Percentiles rank a stretch among this genome's conserved stretches.
phyloP scores from a whole-genome alignment of 257 asterid genomes.

The Solanum lycopersicoides region DNA sequence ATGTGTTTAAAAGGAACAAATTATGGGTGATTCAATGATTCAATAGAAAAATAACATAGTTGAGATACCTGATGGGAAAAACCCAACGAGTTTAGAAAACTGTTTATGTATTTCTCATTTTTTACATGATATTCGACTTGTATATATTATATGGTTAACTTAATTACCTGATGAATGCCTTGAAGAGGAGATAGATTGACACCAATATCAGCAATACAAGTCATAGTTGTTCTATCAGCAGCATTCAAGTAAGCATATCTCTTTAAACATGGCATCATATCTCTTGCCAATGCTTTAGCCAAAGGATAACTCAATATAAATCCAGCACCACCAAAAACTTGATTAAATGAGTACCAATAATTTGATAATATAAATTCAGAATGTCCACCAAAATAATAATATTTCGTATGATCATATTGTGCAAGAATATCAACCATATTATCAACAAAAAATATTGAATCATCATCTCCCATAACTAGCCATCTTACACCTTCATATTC shows the following conservation, averaged over 20 bases:
- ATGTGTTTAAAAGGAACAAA: no score
- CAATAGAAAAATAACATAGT: no score
- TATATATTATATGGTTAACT: neutral
- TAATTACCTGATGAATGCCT: conserved; percentile 41
- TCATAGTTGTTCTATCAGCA: conserved; percentile 26
- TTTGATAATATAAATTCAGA: conserved; percentile 30
- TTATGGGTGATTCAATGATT: no score
- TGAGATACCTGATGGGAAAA: no score
- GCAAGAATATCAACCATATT: conserved; percentile 32
- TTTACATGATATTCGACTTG: neutral
- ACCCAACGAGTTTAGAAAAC: no score
- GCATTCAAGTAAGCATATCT: conserved; percentile 27
- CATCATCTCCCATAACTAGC: conserved; percentile 43
- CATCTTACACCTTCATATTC: conserved; percentile 22
- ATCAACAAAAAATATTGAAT: conserved; percentile 28
- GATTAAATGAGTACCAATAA: conserved; percentile 21
- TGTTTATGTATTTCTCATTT: neutral
- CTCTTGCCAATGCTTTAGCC: conserved; percentile 24
- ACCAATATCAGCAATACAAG: conserved; percentile 40
- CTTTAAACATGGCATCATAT: conserved; percentile 24
- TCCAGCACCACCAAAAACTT: conserved; percentile 53
- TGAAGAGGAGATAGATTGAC: conserved; percentile 22
- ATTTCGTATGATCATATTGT: conserved; percentile 22
- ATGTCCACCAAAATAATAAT: conserved; percentile 31
- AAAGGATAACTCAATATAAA: conserved; percentile 28